A percentile compares a stretch with the other conserved stretches of the same genome.
Evolutionary conservation across 2,329 filamentous ascomycete species (phyloP).

Genomic region (Penicillium decumbens): DNA sequence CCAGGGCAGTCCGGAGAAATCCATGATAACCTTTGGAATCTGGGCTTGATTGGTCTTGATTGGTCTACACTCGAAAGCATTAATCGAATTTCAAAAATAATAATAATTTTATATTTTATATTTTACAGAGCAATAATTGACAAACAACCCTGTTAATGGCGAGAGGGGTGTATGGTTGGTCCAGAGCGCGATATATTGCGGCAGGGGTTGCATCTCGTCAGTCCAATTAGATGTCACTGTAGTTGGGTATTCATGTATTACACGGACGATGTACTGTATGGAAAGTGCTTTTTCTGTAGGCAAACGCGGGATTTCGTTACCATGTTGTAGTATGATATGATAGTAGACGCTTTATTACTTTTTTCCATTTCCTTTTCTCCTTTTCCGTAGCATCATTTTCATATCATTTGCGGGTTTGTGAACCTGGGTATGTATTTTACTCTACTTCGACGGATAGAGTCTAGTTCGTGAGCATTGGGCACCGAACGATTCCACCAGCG

Average conservation of each 20-base stretch:
- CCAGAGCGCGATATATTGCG: constrained; percentile 13
- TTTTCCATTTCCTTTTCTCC: not conserved
- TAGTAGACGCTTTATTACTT: not conserved
- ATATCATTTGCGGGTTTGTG: not conserved
- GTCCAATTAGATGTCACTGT: not conserved
- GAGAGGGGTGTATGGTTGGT: constrained; percentile 29
- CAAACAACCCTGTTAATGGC: constrained; percentile 23
- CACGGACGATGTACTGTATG: constrained; percentile 14
- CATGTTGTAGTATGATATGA: not conserved
- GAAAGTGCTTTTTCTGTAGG: constrained; percentile 8
- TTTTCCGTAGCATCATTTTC: not conserved
- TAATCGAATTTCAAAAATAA: constrained; percentile 13
- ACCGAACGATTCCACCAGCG: not conserved
- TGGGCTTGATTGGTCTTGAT: constrained; percentile 15
- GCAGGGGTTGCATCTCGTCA: constrained; percentile 28
- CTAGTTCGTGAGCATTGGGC: not conserved
- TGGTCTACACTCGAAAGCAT: constrained; percentile 5
- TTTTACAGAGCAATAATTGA: constrained; percentile 8
- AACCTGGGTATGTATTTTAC: not conserved
- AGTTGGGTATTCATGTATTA: not conserved
- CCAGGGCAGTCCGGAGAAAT: constrained; percentile 18
- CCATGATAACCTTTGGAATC: constrained; percentile 25
- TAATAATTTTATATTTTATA: constrained; percentile 1
- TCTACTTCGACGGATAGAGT: not conserved
- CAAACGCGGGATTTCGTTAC: constrained; percentile 9